A percentile compares a stretch with the other conserved stretches of the same genome.
Conservation (phyloP, 2,329 filamentous ascomycete genomes). For the Paecilomyces niveus region DNA sequence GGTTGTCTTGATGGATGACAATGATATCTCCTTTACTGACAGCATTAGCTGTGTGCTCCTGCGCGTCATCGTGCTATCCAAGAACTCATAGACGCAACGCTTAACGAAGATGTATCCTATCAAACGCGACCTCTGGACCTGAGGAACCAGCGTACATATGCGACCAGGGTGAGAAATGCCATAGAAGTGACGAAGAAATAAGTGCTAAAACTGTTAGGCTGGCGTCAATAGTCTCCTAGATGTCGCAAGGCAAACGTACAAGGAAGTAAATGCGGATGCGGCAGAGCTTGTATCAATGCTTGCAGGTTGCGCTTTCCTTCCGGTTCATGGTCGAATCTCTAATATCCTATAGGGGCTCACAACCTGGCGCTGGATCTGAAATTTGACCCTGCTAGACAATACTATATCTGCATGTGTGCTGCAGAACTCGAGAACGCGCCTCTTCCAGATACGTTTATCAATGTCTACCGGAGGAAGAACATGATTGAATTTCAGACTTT, state of each 20-base stretch:
- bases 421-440: slow-evolving; percentile 54
- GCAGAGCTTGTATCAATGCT: slow-evolving; percentile 63
- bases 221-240: slow-evolving; percentile 81
- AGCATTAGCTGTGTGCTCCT: slow-evolving; percentile 53
- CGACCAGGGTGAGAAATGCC: slow-evolving; percentile 53
- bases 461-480: slow-evolving; percentile 64
- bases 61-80: slow-evolving; percentile 55
- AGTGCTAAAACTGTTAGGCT: slow-evolving; percentile 42
- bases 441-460: slow-evolving; percentile 68
- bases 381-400: slow-evolving; percentile 71
- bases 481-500: slow-evolving; percentile 82
- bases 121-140: slow-evolving; percentile 75
- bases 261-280: slow-evolving; percentile 75
- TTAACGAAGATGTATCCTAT: slow-evolving; percentile 77
- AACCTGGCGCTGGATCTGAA: slow-evolving; percentile 59
- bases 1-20: not conserved
- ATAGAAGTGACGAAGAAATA: not conserved
- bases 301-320: slow-evolving; percentile 43
- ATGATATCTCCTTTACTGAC: slow-evolving; percentile 2
- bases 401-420: slow-evolving; percentile 63
- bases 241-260: slow-evolving; percentile 81
- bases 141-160: slow-evolving; percentile 83
- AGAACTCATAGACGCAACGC: slow-evolving; percentile 57
- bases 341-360: slow-evolving; percentile 43
- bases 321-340: slow-evolving; percentile 7